Evolutionary conservation across 139 green algal species (phyloP).

Genomic region (Volvox africanus): DNA sequence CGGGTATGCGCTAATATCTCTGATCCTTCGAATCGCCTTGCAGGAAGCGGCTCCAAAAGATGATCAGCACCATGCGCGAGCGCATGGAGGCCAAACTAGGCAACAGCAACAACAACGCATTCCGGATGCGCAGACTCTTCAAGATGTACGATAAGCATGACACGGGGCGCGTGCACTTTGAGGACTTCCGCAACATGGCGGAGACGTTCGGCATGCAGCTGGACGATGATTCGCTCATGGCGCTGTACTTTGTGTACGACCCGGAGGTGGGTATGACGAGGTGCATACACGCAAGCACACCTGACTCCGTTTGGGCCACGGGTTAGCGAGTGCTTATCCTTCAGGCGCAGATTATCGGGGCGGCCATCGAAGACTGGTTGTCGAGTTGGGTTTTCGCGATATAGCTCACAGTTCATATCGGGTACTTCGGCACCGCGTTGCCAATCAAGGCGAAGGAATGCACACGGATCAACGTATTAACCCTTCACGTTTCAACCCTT

Average conservation of each 20-base stretch:
- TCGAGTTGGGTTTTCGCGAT: too few species aligned
- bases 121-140: conserved; percentile 86
- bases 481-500: too few species aligned
- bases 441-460: too few species aligned
- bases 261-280: conserved; percentile 29
- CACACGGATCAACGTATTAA: too few species aligned
- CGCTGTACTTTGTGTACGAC: conserved; percentile 78
- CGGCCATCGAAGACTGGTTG: too few species aligned
- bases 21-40: neutral
- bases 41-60: conserved; percentile 82
- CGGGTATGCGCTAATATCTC: too few species aligned
- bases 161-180: conserved; percentile 79
- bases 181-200: conserved; percentile 84
- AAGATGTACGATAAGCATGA: conserved; percentile 80
- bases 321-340: too few species aligned
- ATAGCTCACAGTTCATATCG: too few species aligned
- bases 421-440: too few species aligned
- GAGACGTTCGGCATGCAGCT: conserved; percentile 92
- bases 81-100: conserved; percentile 82
- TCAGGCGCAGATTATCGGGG: too few species aligned
- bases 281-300: too few species aligned
- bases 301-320: too few species aligned
- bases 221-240: conserved; percentile 86
- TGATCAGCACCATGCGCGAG: conserved; percentile 84
- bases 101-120: conserved; percentile 86